These are phyloP conservation scores for Nemania sp. DNA, from an alignment of 2,329 filamentous ascomycete genomes.

Conservation along the genomic window DNA sequence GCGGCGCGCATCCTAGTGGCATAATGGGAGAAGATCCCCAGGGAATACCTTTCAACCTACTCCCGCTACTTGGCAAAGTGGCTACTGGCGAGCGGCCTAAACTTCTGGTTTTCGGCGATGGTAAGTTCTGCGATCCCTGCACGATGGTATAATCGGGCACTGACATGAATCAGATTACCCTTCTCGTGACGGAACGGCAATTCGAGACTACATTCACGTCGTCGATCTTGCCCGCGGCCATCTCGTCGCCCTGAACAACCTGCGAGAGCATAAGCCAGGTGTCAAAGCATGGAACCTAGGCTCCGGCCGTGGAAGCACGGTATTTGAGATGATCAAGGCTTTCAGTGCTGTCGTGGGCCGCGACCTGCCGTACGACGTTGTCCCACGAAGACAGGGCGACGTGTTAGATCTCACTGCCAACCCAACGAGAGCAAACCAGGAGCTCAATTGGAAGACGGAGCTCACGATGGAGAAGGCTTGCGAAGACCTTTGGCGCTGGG, in stretches of 20 bases:
- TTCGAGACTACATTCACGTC: slow-evolving; percentile 98
- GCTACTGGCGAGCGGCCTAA: slow-evolving; percentile 94
- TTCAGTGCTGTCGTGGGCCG: slow-evolving; percentile 87
- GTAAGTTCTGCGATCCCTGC: slow-evolving; percentile 51
- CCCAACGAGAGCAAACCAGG: slow-evolving; percentile 80
- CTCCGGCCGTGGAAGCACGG: slow-evolving; percentile 90
- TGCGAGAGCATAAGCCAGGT: slow-evolving; percentile 80
- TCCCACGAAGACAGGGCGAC: slow-evolving; percentile 79
- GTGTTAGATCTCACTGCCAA: slow-evolving; percentile 95
- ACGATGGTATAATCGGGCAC: not conserved
- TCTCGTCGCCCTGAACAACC: slow-evolving; percentile 85
- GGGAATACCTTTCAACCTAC: slow-evolving; percentile 92
- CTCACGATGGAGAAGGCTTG: slow-evolving; percentile 90
- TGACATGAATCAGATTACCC: slow-evolving; percentile 69
- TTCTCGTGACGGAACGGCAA: slow-evolving; percentile 88
- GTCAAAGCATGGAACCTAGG: slow-evolving; percentile 97
- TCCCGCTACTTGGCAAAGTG: slow-evolving; percentile 92
- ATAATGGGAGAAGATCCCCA: slow-evolving; percentile 98
- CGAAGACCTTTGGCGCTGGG: slow-evolving; percentile 95
- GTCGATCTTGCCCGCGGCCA: slow-evolving; percentile 87
- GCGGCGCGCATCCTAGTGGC: slow-evolving; percentile 89
- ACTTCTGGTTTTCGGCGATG: slow-evolving; percentile 90
- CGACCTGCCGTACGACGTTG: slow-evolving; percentile 84
- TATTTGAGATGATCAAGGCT: slow-evolving; percentile 96
- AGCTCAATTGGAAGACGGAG: slow-evolving; percentile 91